Evolutionary conservation across 2,329 filamentous ascomycete species (phyloP).

Genomic region (Diaporthe vaccinii): DNA sequence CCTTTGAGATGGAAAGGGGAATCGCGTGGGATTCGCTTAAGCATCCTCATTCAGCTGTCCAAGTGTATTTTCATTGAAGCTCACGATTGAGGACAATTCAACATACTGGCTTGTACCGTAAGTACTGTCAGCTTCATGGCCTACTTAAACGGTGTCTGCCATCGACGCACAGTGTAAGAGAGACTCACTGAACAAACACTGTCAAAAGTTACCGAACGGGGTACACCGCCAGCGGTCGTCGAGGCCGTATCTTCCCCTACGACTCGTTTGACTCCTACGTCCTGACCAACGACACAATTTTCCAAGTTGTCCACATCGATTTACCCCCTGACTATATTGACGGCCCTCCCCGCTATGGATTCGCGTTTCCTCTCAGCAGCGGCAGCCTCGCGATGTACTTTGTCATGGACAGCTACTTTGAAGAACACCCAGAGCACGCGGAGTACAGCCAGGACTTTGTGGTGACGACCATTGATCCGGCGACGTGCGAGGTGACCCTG

Average conservation of each 20-base stretch:
- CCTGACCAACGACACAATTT: conserved; percentile 3
- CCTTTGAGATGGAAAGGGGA: not conserved
- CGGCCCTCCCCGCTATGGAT: not conserved
- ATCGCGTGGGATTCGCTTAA: conserved; percentile 13
- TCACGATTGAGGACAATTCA: conserved; percentile 15
- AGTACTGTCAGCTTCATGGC: not conserved
- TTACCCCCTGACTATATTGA: not conserved
- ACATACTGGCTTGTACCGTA: conserved; percentile 25
- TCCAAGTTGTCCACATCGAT: not conserved
- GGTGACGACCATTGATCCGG: not conserved
- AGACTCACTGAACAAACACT: not conserved
- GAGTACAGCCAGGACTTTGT: conserved; percentile 3
- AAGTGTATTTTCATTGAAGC: not conserved
- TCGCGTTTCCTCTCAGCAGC: not conserved
- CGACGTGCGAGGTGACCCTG: conserved; percentile 14
- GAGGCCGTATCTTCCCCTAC: conserved; percentile 12
- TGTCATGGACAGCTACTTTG: not conserved
- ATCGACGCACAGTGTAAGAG: not conserved
- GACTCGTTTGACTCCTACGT: not conserved
- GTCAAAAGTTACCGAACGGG: conserved; percentile 18
- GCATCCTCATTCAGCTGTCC: not conserved
- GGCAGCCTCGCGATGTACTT: not conserved
- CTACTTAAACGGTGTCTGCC: not conserved
- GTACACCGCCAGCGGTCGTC: not conserved
- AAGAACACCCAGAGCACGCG: conserved; percentile 2